These are phyloP conservation scores for Cytospora piceicola DNA, from an alignment of 2,329 filamentous ascomycete genomes.

Conservation along the genomic window DNA sequence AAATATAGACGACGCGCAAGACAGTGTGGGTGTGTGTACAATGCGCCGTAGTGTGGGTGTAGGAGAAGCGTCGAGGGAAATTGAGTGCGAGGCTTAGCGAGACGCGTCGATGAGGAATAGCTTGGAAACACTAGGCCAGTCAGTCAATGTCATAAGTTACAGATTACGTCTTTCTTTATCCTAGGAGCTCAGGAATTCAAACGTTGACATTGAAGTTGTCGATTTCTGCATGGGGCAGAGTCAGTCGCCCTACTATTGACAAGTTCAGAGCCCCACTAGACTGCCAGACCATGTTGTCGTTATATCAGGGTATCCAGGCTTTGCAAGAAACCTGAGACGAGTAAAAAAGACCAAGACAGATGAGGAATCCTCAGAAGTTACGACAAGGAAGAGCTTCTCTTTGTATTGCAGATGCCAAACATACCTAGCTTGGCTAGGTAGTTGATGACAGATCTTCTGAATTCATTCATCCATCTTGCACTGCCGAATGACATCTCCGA, in stretches of 20 bases:
- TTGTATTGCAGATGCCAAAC: background rate
- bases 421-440: no score
- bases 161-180: background rate
- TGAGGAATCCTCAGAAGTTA: background rate
- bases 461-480: background rate
- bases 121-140: background rate
- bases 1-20: constrained; percentile 19
- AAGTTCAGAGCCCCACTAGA: background rate
- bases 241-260: background rate
- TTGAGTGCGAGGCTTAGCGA: constrained; percentile 9
- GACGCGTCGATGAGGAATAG: background rate
- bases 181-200: background rate
- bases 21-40: constrained; percentile 25
- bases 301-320: background rate
- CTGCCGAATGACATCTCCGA: constrained; percentile 10
- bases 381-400: background rate
- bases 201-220: background rate
- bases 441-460: no score
- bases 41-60: constrained; percentile 19
- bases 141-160: background rate
- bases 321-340: background rate
- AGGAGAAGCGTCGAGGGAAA: constrained; percentile 2
- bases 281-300: background rate
- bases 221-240: background rate
- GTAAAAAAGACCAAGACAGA: no score